These are phyloP conservation scores for Starmerella powellii DNA, from an alignment of 805 yeast genomes.

Conservation along the genomic window DNA sequence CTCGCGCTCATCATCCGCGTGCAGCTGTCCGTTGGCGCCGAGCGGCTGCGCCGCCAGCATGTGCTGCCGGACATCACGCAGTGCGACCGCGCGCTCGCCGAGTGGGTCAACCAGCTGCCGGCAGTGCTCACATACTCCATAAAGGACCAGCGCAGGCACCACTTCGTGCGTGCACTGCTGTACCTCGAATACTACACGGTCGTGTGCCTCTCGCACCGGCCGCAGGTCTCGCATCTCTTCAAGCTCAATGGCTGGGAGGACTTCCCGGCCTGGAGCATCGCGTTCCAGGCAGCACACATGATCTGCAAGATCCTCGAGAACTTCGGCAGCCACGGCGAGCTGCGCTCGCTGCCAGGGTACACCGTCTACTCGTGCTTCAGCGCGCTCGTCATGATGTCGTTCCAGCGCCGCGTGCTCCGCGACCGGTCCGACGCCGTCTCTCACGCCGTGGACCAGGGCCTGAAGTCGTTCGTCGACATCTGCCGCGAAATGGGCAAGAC, in stretches of 20 bases:
- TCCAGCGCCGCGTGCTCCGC: constrained; percentile 41
- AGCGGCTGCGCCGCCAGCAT: constrained; percentile 34
- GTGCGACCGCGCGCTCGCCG: constrained; percentile 65
- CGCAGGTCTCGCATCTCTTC: constrained; percentile 36
- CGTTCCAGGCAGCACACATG: constrained; percentile 71
- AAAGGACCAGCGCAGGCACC: constrained; percentile 36
- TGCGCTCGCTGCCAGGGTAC: constrained; percentile 45
- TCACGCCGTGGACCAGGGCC: constrained; percentile 30
- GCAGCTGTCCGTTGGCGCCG: constrained; percentile 60
- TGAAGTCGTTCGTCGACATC: constrained; percentile 29
- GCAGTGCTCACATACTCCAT: constrained; percentile 50
- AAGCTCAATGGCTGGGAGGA: constrained; percentile 20
- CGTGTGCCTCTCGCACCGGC: constrained; percentile 58
- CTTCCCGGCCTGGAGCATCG: constrained; percentile 69
- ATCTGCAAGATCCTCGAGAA: constrained; percentile 52
- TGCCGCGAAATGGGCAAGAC: constrained; percentile 21
- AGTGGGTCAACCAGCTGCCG: constrained; percentile 63
- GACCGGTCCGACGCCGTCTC: constrained; percentile 28
- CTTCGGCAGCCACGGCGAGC: constrained; percentile 38
- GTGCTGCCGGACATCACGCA: constrained; percentile 43
- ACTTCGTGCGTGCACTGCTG: constrained; percentile 45
- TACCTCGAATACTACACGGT: constrained; percentile 62
- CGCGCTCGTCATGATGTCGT: constrained; percentile 59
- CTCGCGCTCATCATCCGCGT: constrained; percentile 56
- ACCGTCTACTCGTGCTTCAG: constrained; percentile 47